Base-by-base conservation (phyloP, 805 yeast genomes). In the Wickerhamiella qilinensis region DNA sequence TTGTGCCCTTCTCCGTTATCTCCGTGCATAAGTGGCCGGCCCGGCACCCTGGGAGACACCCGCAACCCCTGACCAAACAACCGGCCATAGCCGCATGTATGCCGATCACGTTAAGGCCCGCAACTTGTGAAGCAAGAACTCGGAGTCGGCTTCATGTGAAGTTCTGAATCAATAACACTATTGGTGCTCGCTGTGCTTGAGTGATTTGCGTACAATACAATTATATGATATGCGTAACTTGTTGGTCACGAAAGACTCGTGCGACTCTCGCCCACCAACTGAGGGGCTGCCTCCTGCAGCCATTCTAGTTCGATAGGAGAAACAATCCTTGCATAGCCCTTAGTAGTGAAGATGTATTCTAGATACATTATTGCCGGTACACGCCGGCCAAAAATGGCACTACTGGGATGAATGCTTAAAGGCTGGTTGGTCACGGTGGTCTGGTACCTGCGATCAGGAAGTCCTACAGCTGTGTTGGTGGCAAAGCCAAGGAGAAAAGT, bases 261-360 rank as follows among this genome's bases (percentile, higher is more conserved):
- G n/a, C n/a, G n/a, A n/a, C n/a, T 22, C 11, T 22, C 25, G 25
- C 20, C n/a, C 20, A 30, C 20, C 12, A 32, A 17, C 20, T 32
- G 35, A 7, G 35, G 35, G 6, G 35, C 35, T 6, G 17, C 35
- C 17, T 32, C 35, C 9, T 25, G 24, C 16, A 91, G 58, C 97
- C 97, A 88, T 14, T 73, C 70, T 39, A 83, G 59, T 52, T 83
- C 81, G 20, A 91, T 69, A 14, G 78, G 74, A 36, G 85, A 76
- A n/a, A 86, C 94, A 44, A 67, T 77, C 49, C 98, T 67, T 1
- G 93, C 97, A 52, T 86, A 91, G 1, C 94, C 94, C 56, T 84
- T 84, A 12, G 86, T 71, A 1, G 98, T 91, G 55, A 71, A 88
- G 14, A 91, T 96, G 54, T 82, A 86, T 58, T 91, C 98, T 28